phyloP scores from a whole-genome alignment of 768 basidiomycete genomes.

The Suillus placidus region DNA sequence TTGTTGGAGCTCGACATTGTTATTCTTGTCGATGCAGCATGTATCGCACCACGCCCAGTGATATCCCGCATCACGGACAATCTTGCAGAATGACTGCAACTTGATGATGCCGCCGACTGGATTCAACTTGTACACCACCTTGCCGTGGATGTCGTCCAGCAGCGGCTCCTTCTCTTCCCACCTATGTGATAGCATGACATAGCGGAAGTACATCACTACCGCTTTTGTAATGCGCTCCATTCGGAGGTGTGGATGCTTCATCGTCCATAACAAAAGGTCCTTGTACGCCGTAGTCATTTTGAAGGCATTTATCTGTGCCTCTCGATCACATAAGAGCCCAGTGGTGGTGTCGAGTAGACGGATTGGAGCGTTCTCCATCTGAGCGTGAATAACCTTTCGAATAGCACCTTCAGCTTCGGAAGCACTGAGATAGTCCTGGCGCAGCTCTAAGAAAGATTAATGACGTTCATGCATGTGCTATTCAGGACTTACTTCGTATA shows the following conservation, averaged over 20 bases:
- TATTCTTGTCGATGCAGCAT: slow-evolving; percentile 32
- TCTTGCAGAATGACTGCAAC: slow-evolving; percentile 22
- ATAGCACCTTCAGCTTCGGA: neutral
- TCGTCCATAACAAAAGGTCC: neutral
- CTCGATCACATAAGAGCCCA: neutral
- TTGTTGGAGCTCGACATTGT: slow-evolving; percentile 33
- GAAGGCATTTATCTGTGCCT: neutral
- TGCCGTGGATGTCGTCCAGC: slow-evolving; percentile 22
- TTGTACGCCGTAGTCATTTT: neutral
- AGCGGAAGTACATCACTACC: slow-evolving; percentile 16
- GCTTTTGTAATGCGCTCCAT: neutral
- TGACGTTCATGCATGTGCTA: neutral
- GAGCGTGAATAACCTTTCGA: neutral
- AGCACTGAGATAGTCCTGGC: neutral
- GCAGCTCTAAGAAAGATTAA: neutral
- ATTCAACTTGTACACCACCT: slow-evolving; percentile 21
- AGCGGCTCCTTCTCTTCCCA: slow-evolving; percentile 25
- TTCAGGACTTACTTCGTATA: neutral
- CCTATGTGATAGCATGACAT: slow-evolving; percentile 28
- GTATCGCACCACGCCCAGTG: slow-evolving; percentile 33
- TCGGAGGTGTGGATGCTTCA: neutral
- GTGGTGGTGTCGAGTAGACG: neutral
- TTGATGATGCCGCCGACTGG: slow-evolving; percentile 19
- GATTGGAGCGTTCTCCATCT: neutral
- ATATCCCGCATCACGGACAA: slow-evolving; percentile 22